A percentile compares a stretch with the other conserved stretches of the same genome.
phyloP scores from a whole-genome alignment of 2,329 filamentous ascomycete species.

The Fusarium hostae region DNA sequence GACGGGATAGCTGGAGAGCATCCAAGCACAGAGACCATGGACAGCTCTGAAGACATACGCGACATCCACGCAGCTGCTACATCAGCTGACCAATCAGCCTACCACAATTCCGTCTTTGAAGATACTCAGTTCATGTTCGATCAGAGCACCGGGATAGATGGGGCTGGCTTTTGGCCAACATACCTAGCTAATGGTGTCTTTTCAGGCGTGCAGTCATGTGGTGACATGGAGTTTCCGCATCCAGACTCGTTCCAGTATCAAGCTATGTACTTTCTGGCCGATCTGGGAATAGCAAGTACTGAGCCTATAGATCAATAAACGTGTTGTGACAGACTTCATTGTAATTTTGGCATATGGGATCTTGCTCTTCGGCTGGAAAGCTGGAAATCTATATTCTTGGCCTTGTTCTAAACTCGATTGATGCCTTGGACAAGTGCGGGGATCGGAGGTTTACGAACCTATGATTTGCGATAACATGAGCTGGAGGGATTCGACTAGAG shows the following conservation, averaged over 20 bases:
- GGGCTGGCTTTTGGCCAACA: constrained; percentile 1
- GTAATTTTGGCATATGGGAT: rapidly evolving
- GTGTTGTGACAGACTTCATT: neutral
- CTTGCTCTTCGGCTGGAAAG: rapidly evolving
- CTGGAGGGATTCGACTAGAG: neutral
- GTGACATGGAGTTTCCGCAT: constrained; percentile 18
- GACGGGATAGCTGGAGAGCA: no score
- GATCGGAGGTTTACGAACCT: neutral
- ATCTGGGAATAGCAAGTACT: constrained; percentile 5
- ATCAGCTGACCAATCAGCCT: neutral
- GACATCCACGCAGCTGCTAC: no score
- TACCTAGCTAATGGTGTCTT: constrained; percentile 12
- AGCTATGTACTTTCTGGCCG: constrained; percentile 19
- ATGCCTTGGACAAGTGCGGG: neutral
- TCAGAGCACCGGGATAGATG: neutral
- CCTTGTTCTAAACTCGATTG: rapidly evolving
- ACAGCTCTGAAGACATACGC: no score
- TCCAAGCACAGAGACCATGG: no score
- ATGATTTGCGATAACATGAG: neutral
- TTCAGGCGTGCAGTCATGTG: neutral
- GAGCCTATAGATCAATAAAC: neutral
- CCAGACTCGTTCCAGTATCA: constrained; percentile 22
- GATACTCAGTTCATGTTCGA: neutral
- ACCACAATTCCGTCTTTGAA: no score
- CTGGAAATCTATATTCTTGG: neutral